Conservation (phyloP, 176 grass and related monocot genomes). For the Bromus sterilis region DNA sequence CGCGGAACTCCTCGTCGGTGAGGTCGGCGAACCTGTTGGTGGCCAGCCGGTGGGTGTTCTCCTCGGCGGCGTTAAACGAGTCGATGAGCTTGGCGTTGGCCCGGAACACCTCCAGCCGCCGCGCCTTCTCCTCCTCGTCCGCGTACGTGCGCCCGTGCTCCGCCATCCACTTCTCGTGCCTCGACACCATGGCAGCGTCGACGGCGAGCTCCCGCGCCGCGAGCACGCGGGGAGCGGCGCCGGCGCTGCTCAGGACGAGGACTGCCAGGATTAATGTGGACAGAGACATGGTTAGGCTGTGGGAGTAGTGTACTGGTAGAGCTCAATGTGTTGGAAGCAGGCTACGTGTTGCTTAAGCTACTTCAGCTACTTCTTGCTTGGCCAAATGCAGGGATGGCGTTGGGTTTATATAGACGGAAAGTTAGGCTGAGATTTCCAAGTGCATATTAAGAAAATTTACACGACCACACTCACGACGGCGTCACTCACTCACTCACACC, state of each 20-base stretch:
- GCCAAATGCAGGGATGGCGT: slow-evolving; percentile 11
- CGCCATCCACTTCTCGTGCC: slow-evolving; percentile 61
- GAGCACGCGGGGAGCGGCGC: background rate
- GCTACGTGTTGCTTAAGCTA: background rate
- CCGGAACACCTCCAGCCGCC: slow-evolving; percentile 36
- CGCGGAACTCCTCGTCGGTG: slow-evolving; percentile 56
- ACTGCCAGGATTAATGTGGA: slow-evolving; percentile 8
- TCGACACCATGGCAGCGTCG: slow-evolving; percentile 12
- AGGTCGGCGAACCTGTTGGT: slow-evolving; percentile 62
- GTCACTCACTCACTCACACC: too few species aligned
- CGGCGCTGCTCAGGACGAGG: background rate
- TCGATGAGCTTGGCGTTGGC: slow-evolving; percentile 40
- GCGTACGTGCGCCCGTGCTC: slow-evolving; percentile 39
- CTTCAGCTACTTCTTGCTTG: background rate
- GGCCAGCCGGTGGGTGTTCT: slow-evolving; percentile 27
- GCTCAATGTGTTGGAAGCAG: background rate
- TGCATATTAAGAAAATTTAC: background rate
- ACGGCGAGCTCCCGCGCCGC: slow-evolving; percentile 13
- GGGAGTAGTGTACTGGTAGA: background rate
- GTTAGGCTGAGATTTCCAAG: background rate
- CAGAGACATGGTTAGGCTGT: background rate
- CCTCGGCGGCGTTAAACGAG: slow-evolving; percentile 37
- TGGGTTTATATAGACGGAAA: slow-evolving; percentile 37
- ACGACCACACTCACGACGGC: background rate
- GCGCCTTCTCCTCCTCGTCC: slow-evolving; percentile 42